Percentiles rank a stretch among this genome's conserved stretches.
Conservation (phyloP, 2,329 filamentous ascomycete genomes). For the Aspergillus arachidicola region DNA sequence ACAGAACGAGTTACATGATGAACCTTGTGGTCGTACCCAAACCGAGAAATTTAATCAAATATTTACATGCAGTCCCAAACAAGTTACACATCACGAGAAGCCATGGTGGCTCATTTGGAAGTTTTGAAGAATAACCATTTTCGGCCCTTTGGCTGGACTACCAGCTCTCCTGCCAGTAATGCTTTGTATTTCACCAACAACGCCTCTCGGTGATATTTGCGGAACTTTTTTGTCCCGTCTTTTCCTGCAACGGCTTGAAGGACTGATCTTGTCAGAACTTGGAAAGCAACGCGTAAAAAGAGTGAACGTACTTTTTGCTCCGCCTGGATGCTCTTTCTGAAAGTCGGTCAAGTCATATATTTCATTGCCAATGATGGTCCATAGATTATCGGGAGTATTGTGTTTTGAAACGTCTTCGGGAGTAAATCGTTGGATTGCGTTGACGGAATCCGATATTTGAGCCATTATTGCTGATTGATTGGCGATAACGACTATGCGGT, state of each 20-base stretch:
- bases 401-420: background rate
- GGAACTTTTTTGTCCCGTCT: background rate
- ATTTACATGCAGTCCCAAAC: no score
- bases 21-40: no score
- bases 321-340: background rate
- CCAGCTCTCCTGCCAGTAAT: background rate
- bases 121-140: background rate
- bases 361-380: background rate
- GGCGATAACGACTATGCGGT: background rate
- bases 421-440: background rate
- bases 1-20: no score
- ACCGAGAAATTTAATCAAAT: no score
- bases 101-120: background rate
- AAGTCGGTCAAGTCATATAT: background rate
- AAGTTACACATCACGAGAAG: no score
- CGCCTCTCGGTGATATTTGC: background rate
- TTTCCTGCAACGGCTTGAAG: background rate
- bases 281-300: background rate
- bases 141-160: background rate
- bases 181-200: background rate
- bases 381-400: background rate
- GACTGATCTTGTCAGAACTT: background rate
- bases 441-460: background rate
- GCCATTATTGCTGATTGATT: background rate
- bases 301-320: background rate